Percentiles rank a stretch among this genome's conserved stretches.
Conservation (phyloP, 1,284 basidiomycete genomes). For the Xerocomus minutiporus region DNA sequence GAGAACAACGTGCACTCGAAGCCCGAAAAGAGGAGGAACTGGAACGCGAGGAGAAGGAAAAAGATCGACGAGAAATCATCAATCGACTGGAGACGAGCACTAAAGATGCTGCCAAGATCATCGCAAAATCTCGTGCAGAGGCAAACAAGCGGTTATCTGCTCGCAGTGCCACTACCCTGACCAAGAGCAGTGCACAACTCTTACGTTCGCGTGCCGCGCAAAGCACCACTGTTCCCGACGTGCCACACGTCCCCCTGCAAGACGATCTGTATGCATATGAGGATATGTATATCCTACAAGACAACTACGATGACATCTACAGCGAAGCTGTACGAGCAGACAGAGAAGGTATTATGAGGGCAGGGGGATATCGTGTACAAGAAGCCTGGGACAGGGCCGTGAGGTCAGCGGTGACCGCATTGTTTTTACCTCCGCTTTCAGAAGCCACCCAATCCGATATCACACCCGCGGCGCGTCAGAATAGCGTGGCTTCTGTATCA, state of each 20-base stretch:
- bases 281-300: slow-evolving; percentile 54
- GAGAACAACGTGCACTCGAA: slow-evolving; percentile 67
- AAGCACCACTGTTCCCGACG: slow-evolving; percentile 61
- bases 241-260: slow-evolving; percentile 70
- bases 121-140: slow-evolving; percentile 66
- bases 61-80: slow-evolving; percentile 69
- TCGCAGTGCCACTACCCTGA: slow-evolving; percentile 42
- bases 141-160: slow-evolving; percentile 56
- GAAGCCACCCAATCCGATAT: slow-evolving; percentile 21
- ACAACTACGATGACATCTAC: slow-evolving; percentile 63
- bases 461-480: slow-evolving; percentile 4
- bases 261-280: slow-evolving; percentile 75
- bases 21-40: slow-evolving; percentile 68
- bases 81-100: slow-evolving; percentile 73
- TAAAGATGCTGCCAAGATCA: slow-evolving; percentile 62
- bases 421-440: slow-evolving; percentile 52
- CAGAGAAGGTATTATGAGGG: slow-evolving; percentile 74
- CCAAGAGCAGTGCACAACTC: slow-evolving; percentile 49
- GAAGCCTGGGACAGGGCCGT: slow-evolving; percentile 88
- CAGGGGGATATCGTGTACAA: slow-evolving; percentile 77
- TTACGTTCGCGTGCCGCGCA: slow-evolving; percentile 55
- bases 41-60: slow-evolving; percentile 73
- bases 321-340: slow-evolving; percentile 75
- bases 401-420: slow-evolving; percentile 68
- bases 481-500: slow-evolving; percentile 3